Evolutionary conservation across 208 protist species (phyloP).

Genomic region (Trypanosoma avium): DNA sequence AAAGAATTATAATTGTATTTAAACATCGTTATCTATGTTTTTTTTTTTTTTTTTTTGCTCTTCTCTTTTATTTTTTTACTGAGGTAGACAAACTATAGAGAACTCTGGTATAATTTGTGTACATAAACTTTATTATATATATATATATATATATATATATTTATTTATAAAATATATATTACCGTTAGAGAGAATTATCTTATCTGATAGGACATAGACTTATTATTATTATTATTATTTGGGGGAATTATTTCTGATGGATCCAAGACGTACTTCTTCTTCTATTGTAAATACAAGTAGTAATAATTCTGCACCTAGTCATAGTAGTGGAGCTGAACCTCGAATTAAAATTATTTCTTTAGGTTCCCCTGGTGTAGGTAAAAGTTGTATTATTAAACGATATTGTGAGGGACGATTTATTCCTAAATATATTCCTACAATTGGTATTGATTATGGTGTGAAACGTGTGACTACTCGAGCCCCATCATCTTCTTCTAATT

Average conservation of each 20-base stretch:
- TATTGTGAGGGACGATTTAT: constrained; percentile 97
- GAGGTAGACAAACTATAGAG: too few species aligned
- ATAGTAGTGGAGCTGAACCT: constrained; percentile 32
- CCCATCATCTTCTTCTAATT: constrained; percentile 7
- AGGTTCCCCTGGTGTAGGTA: constrained; percentile 89
- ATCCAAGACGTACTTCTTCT: too few species aligned
- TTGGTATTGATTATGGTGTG: constrained; percentile 97
- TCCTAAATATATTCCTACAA: constrained; percentile 95
- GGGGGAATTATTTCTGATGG: too few species aligned
- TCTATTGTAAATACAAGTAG: constrained; percentile 6
- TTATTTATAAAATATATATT: not conserved
- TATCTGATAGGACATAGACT: too few species aligned
- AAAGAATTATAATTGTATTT: too few species aligned
- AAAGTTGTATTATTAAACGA: constrained; percentile 96
- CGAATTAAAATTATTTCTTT: constrained; percentile 92
- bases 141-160: not conserved
- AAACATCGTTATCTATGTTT: too few species aligned
- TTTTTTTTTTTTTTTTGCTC: constrained; percentile 14
- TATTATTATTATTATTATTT: too few species aligned
- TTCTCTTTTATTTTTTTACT: not conserved
- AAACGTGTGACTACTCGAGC: constrained; percentile 71
- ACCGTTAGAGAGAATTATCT: too few species aligned
- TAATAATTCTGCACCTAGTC: constrained; percentile 10
- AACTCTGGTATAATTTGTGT: too few species aligned
- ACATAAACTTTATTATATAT: too few species aligned